Conservation (phyloP, 257 asterid genomes). For the Capsicum chinense region DNA sequence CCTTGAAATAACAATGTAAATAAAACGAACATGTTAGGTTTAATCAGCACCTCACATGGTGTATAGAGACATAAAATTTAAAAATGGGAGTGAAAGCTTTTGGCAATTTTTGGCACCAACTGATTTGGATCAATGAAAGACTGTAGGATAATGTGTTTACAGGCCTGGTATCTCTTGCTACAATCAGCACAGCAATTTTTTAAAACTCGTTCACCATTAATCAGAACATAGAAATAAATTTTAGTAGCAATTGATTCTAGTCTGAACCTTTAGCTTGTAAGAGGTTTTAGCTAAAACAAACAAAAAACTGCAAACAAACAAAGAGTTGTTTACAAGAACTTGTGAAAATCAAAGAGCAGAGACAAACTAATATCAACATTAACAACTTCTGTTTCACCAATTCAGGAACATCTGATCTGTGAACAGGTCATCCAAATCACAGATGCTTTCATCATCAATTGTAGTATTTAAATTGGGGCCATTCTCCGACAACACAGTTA, state of each 20-base stretch:
- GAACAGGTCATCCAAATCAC: conserved; percentile 20
- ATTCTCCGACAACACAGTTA: background rate
- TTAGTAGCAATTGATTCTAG: no score
- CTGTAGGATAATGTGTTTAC: conserved; percentile 90
- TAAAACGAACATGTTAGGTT: background rate
- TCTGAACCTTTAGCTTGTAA: no score
- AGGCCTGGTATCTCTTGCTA: conserved; percentile 88
- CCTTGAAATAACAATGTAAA: background rate
- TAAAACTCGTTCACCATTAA: no score
- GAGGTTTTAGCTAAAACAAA: no score
- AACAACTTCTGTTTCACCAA: background rate
- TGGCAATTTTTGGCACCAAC: conserved; percentile 60
- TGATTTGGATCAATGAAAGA: conserved; percentile 81
- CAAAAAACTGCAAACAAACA: no score
- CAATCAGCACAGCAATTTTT: conserved; percentile 35
- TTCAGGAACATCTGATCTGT: background rate
- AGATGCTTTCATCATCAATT: background rate
- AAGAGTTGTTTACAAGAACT: no score
- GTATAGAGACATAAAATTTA: background rate
- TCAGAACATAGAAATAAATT: no score
- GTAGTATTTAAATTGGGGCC: background rate
- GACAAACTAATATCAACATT: background rate
- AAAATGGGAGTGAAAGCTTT: conserved; percentile 29
- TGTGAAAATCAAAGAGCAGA: background rate
- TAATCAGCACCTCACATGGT: background rate